Evolutionary conservation across 2,329 filamentous ascomycete genomes (phyloP), one percentile per base, ranked within the genome.

Genomic region (Xylariales sp.): DNA sequence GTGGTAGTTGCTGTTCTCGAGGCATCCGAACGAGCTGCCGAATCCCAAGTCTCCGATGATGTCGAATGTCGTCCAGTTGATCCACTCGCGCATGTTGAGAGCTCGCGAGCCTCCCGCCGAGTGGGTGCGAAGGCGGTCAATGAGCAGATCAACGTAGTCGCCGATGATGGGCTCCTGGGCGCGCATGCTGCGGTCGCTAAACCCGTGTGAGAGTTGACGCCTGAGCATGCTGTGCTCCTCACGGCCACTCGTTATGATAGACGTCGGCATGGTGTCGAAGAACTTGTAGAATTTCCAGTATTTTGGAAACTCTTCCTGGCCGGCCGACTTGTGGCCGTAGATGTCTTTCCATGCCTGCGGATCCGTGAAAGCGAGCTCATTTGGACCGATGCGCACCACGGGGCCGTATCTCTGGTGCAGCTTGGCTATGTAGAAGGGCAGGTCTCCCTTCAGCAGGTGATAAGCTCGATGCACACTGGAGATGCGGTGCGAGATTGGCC

Each of bases 11-110:
- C 56, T 57, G 23, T 48, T 47, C 23, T 57, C 44, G n/a, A 67
- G 48, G 38, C 55, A 59, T 11, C 54, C 56, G 41, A 69, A 69
- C 4, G 63, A 57, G 29, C 65, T 56, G 3, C 66, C 68, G 45
- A 72, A 72, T 1, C 65, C 61, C 11, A 74, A 57, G 47, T 72
- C 67, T 18, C 67, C 67, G 40, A 68, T 61, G 33, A 68, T 54
- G 49, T 68, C 66, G 48, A 69, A 67, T 3, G 64, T 61, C 4
- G 58, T 50, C 47, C 55, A 65, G 43, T 65, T 64, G 42, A 52
- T 60, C 62, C 63, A 67, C 30, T 61, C 52, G 15, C 50, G 54
- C 55, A 68, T 59, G 30, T 60, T 53, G 6, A 58, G 42, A 2
- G 53, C 6, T 8, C 16, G 28, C 6, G 37, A 17, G 4, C 47